Evolutionary conservation across 2,329 filamentous ascomycete genomes (phyloP).

Genomic region (Ophiostoma novo-ulmi): DNA sequence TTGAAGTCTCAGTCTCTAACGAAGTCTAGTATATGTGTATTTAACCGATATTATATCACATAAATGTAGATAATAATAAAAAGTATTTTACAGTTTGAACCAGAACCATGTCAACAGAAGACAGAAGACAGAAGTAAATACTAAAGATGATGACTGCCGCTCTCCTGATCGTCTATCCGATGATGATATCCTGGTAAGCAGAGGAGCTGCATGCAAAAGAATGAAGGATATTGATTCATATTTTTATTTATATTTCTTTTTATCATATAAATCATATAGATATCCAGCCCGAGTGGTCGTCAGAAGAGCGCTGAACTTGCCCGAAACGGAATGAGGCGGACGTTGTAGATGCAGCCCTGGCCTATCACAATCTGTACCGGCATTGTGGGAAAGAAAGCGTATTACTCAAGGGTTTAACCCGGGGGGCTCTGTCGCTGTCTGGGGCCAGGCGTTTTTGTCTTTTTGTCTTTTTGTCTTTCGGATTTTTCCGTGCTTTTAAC

Average conservation of each 20-base stretch:
- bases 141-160: neutral
- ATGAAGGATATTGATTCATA: neutral
- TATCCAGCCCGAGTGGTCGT: constrained; percentile 14
- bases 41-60: neutral
- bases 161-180: neutral
- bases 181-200: neutral
- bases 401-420: neutral
- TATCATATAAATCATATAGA: neutral
- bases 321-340: constrained; percentile 17
- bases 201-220: neutral
- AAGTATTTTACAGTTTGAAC: too few species aligned
- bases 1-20: neutral
- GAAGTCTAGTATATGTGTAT: neutral
- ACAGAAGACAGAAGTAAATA: neutral
- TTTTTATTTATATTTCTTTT: neutral
- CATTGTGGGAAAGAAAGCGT: constrained; percentile 10
- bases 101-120: too few species aligned
- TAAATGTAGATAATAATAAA: too few species aligned
- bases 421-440: neutral
- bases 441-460: constrained; percentile 14
- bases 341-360: constrained; percentile 15
- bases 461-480: neutral
- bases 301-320: constrained; percentile 23
- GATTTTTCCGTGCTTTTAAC: too few species aligned
- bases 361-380: constrained; percentile 22